Evolutionary conservation across 805 yeast genomes (phyloP), one percentile per base, ranked within the genome.

Genomic region (Nakazawaea laoshanensis): DNA sequence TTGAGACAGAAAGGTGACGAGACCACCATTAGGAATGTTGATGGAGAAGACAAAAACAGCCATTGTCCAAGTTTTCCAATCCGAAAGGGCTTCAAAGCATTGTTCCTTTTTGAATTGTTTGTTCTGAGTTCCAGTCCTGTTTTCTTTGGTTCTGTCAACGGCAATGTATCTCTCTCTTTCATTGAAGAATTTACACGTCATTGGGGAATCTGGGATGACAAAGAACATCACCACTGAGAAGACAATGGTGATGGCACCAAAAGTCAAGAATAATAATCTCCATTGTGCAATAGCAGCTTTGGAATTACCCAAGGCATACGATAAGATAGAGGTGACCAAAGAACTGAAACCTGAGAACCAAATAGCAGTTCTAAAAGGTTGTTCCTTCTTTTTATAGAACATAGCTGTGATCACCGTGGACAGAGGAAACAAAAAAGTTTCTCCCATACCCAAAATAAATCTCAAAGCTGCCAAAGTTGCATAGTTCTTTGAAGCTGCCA

Each of bases 351-450:
- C 65, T 24, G 57, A 54, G 47, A 62, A 56, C 61, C 65, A 74
- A 20, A 67, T 44, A 18, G 61, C 51, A 19, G 63, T 55, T 42
- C 70, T 55, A 13, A 57, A 42, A 35, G 64, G 64, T 25, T 61
- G 66, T 39, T 66, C 70, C 19, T 52, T 57, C 27, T 57, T 51
- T 38, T 58, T 67, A 57, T 73, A 76, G 61, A 70, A 76, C 44
- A 69, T 75, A 19, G 70, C 45, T 9, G 76, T 70, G 26, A 74
- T 46, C 14, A 72, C 55, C 13, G 68, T 63, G 48, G 63, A 64
- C 3, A 71, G 70, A 3, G 83, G 81, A 8, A 72, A 63, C 15
- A 74, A 62, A 14, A 67, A 60, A 31, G 70, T 55, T 46, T 74
- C 81, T 4, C 68, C 53, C 42, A 59, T 52, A 6, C 77, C 78